Percentiles rank a stretch among this genome's conserved stretches.
These are phyloP conservation scores for Phytophthora meadii DNA, from an alignment of 352 stramenopile species.

Conservation along the genomic window DNA sequence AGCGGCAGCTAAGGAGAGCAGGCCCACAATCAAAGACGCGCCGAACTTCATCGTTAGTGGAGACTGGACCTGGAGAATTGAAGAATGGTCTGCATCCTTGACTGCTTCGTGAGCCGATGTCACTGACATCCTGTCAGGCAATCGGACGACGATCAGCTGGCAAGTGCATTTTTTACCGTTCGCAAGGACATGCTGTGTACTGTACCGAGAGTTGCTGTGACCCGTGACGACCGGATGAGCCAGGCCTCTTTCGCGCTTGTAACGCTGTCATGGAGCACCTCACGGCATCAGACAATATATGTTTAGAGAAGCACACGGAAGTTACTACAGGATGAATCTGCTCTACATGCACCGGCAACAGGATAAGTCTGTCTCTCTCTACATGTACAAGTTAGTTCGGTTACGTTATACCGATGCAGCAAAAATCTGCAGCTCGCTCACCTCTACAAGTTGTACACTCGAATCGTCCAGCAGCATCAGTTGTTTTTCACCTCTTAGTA, in stretches of 20 bases:
- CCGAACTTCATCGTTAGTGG: constrained; percentile 13
- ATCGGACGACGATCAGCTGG: constrained; percentile 16
- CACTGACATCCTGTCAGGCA: constrained; percentile 3
- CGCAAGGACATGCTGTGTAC: background rate
- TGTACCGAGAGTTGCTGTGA: background rate
- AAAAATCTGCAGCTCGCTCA: constrained; percentile 3
- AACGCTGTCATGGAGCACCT: background rate
- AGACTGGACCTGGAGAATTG: constrained; percentile 3
- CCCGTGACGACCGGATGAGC: constrained; percentile 6
- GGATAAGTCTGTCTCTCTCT: too few relatives aligned
- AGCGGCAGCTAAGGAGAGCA: constrained; percentile 12
- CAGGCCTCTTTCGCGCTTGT: constrained; percentile 1
- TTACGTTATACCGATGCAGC: background rate
- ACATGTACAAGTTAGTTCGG: background rate
- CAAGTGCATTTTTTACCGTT: constrained; percentile 20
- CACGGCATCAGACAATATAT: too few relatives aligned
- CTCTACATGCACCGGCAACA: background rate
- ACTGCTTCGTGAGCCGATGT: constrained; percentile 10
- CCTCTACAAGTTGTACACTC: background rate
- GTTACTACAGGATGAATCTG: constrained; percentile 11
- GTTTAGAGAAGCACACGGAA: too few relatives aligned
- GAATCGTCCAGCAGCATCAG: too few relatives aligned
- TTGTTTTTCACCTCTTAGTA: too few relatives aligned
- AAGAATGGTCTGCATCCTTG: background rate
- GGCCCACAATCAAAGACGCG: background rate